Evolutionary conservation across 2,329 filamentous ascomycete genomes (phyloP), one percentile per base, ranked within the genome.

Genomic region (Fusarium sulawesiense): DNA sequence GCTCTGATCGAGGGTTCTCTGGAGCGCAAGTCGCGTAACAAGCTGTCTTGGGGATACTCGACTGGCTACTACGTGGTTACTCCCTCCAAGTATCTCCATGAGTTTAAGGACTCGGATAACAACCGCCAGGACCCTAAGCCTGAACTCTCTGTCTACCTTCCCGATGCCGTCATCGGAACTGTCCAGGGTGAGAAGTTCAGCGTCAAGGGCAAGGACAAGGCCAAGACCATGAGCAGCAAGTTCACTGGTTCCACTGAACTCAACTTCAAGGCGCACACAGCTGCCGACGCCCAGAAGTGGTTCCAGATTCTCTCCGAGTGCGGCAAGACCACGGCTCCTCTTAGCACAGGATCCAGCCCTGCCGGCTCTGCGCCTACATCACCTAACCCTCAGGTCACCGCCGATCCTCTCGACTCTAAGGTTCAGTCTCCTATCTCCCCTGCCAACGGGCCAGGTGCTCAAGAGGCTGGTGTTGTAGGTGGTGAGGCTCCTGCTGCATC

Each of bases 181-280:
- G 87, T 88, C 14, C 89, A 86, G 71, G 94, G 92, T 56, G 88
- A 91, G 64, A 98, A 97, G 81, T 98, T 99, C 86, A 93, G 89
- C 76, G 86, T 99, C 80, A 97, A 97, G 84, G 96, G 96, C 80
- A 98, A 98, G 81, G 94, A 99, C 78, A 89, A 91, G 60, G 91
- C 91, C 76, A 92, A 92, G 78, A 92, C 91, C 69, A 82, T 98
- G 69, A 90, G 91, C 76, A 92, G 91, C 83, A 95, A 93, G 77
- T 88, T 98, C 71, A 88, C 91, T 49, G 93, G 94, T 71, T 88
- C 83, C 27, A 90, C 93, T 42, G 95, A 98, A 80, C 85, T 97
- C 40, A 83, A 87, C 30, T 98, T 98, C 88, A 97, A 97, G 83
- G 94, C 94, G 0, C 91, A 94, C 80, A 93, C 92, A 2, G 80